A percentile compares a stretch with the other conserved stretches of the same genome.
Conservation (phyloP, 2,329 filamentous ascomycete genomes). For the Sporothrix curviconia region DNA sequence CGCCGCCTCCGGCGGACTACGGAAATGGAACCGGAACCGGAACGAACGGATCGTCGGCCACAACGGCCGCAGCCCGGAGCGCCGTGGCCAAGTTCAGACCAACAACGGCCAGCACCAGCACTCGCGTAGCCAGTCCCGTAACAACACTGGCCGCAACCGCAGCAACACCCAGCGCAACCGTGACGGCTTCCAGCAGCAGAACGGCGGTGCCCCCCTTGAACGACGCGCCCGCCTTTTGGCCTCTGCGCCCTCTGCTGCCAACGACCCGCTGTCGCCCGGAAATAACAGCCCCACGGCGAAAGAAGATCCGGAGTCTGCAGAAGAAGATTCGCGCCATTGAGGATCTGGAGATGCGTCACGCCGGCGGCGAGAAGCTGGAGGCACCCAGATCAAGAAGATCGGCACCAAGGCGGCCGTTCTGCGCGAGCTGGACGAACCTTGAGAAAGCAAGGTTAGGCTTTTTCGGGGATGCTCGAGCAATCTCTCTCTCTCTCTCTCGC, state of each 20-base stretch:
- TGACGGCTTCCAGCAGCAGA: slow-evolving; percentile 25
- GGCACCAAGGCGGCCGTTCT: slow-evolving; percentile 77
- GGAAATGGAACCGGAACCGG: too few relatives aligned
- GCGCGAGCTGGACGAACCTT: slow-evolving; percentile 70
- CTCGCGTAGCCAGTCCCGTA: slow-evolving; percentile 47
- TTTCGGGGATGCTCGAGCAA: too few relatives aligned
- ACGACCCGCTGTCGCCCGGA: slow-evolving; percentile 34
- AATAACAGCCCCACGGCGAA: slow-evolving; percentile 67
- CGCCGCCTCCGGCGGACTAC: slow-evolving; percentile 36
- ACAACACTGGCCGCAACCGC: slow-evolving; percentile 39
- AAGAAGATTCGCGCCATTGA: slow-evolving; percentile 99
- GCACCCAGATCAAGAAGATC: slow-evolving; percentile 98
- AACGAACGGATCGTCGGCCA: too few relatives aligned
- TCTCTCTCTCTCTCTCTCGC: too few relatives aligned
- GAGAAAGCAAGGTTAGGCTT: slow-evolving; percentile 29
- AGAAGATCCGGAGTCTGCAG: slow-evolving; percentile 86
- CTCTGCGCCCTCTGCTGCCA: slow-evolving; percentile 38
- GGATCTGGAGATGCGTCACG: slow-evolving; percentile 93
- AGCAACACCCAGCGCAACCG: slow-evolving; percentile 37
- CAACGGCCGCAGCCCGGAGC: slow-evolving; percentile 59
- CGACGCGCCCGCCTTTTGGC: slow-evolving; percentile 26
- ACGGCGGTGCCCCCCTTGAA: slow-evolving; percentile 6
- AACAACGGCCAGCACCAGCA: slow-evolving; percentile 33
- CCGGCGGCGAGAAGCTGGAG: slow-evolving; percentile 91
- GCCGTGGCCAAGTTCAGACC: slow-evolving; percentile 40